Evolutionary conservation across 306 rosid species (phyloP).

Genomic region (Glycine soja): DNA sequence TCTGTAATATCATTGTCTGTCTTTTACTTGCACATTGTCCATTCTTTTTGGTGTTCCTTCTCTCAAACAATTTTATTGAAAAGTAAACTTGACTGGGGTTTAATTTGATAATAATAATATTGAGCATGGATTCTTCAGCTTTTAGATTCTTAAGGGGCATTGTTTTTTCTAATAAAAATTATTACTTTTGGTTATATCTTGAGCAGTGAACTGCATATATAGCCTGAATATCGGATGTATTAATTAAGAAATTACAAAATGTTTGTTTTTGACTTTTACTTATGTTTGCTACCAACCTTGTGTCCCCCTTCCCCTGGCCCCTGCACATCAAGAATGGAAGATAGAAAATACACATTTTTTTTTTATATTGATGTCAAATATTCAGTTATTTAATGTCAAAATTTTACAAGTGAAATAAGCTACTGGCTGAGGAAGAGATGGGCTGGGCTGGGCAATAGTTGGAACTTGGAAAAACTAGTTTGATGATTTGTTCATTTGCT

Average conservation of each 20-base stretch:
- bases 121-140: not conserved
- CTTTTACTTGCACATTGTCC: not conserved
- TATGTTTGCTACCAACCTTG: constrained; percentile 7
- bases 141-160: not conserved
- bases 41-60: not conserved
- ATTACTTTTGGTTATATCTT: not conserved
- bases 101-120: not conserved
- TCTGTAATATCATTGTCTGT: not conserved
- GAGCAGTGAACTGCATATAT: constrained; percentile 8
- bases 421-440: not conserved
- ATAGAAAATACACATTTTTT: not conserved
- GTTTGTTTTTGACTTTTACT: constrained; percentile 1
- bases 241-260: not conserved
- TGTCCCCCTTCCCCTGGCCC: not conserved
- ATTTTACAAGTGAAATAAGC: not conserved
- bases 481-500: constrained; percentile 21
- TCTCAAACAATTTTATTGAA: not conserved
- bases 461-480: constrained; percentile 1
- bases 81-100: not conserved
- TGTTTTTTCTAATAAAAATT: not conserved
- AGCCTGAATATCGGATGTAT: constrained; percentile 3
- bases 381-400: not conserved
- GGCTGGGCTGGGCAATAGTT: constrained; percentile 9
- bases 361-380: not conserved
- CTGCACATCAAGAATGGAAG: constrained; percentile 1